Evolutionary conservation across 2,329 filamentous ascomycete genomes (phyloP).

Genomic region (Xylaria hypoxylon): DNA sequence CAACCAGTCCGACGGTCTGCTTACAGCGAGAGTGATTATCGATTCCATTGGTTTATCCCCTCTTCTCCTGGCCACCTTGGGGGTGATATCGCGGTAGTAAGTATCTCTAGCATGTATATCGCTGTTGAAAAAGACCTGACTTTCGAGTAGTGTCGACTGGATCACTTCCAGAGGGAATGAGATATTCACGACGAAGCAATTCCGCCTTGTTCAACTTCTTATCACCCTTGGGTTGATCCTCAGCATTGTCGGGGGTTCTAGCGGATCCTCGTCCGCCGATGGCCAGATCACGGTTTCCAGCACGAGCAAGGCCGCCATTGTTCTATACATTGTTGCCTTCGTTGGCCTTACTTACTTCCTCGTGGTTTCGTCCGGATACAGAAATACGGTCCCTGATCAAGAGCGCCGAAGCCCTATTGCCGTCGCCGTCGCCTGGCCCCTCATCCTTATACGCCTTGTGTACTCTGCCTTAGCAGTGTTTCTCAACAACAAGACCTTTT

Average conservation of each 20-base stretch:
- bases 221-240: conserved; percentile 12
- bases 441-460: conserved; percentile 8
- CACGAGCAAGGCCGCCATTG: conserved; percentile 3
- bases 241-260: conserved; percentile 7
- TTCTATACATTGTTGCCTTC: conserved; percentile 12
- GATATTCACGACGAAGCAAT: conserved; percentile 14
- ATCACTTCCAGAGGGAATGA: not conserved
- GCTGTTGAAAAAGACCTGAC: not conserved
- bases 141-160: conserved; percentile 1
- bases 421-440: not conserved
- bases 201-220: conserved; percentile 12
- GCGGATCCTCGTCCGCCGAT: not conserved
- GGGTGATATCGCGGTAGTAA: conserved; percentile 9
- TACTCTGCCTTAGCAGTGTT: conserved; percentile 7
- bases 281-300: not conserved
- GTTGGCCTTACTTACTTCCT: conserved; percentile 7
- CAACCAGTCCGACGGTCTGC: not conserved
- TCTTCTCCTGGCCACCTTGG: conserved; percentile 5
- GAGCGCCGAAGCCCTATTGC: conserved; percentile 13
- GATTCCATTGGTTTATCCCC: conserved; percentile 12
- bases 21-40: conserved; percentile 8
- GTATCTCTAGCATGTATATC: not conserved
- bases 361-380: conserved; percentile 1
- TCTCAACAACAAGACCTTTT: conserved; percentile 10
- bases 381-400: conserved; percentile 8